Percentiles rank a stretch among this genome's conserved stretches.
phyloP scores from a whole-genome alignment of 2,329 filamentous ascomycete genomes.

The Rachicladosporium sp. region DNA sequence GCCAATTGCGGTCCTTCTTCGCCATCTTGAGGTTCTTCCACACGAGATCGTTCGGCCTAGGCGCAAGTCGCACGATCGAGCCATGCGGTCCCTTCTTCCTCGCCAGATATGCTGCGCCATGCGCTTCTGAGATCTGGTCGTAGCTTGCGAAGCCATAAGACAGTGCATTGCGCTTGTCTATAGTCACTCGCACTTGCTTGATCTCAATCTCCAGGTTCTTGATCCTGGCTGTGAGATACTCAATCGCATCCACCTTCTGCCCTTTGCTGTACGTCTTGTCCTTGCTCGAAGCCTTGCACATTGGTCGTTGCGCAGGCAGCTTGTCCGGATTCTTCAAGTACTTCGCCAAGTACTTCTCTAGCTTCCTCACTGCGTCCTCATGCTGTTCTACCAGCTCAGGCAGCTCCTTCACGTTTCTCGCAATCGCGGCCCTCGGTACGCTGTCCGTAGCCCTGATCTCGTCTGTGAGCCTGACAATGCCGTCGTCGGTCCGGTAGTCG shows the following conservation, averaged over 20 bases:
- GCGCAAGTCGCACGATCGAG: slow-evolving; percentile 65
- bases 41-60: slow-evolving; percentile 81
- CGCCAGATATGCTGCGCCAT: slow-evolving; percentile 70
- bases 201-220: slow-evolving; percentile 71
- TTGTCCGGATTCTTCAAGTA: slow-evolving; percentile 80
- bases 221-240: slow-evolving; percentile 80
- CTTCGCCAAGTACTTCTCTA: slow-evolving; percentile 75
- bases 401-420: slow-evolving; percentile 82
- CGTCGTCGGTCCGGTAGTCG: slow-evolving; percentile 68
- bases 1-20: slow-evolving; percentile 55
- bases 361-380: slow-evolving; percentile 62
- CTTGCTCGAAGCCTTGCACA: slow-evolving; percentile 67
- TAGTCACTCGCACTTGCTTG: slow-evolving; percentile 63
- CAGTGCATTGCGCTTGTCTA: slow-evolving; percentile 81
- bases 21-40: slow-evolving; percentile 83
- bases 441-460: slow-evolving; percentile 65
- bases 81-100: slow-evolving; percentile 72
- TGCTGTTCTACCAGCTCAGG: slow-evolving; percentile 78
- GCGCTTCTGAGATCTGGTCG: slow-evolving; percentile 74
- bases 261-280: slow-evolving; percentile 57
- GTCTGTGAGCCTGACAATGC: slow-evolving; percentile 73
- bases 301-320: slow-evolving; percentile 63
- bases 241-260: slow-evolving; percentile 83
- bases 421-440: slow-evolving; percentile 68
- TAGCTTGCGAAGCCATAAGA: slow-evolving; percentile 92